Base-by-base conservation (phyloP, 2,329 filamentous ascomycete genomes). In the Xylariaceae sp. region DNA sequence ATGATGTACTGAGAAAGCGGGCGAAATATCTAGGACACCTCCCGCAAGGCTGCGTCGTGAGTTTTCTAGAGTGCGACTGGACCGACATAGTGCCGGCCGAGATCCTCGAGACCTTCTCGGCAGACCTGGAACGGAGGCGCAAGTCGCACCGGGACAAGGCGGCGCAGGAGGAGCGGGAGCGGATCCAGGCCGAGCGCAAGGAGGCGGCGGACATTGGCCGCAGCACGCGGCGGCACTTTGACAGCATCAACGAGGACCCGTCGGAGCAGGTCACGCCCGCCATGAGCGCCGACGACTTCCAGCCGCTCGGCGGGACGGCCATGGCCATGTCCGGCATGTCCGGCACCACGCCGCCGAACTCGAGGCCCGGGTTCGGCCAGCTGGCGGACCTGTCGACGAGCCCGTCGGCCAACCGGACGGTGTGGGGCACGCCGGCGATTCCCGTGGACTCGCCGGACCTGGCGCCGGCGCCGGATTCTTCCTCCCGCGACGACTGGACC, bases 11-110 rank as follows among this genome's bases (percentile, higher is more conserved):
- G 33, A 77, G 89, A 29, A 88, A 83, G 53, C 76, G 87, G 19
- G 80, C 85, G 35, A 94, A 92, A 55, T 95, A 94, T 45, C 71
- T 95, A 3, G 77, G 77, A 1, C 89, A 95, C 57, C 69, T 95
- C 5, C 89, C 89, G 0, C 79, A 83, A 32, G 89, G 89, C n/a
- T 94, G 88, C 55, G 82, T 94, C 45, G 84, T 95, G 26, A 87
- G 73, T 45, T 94, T 94, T 50, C 60, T 95, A 1, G 89, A 95
- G 60, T 95, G 89, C 52, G 88, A 95, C 56, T 95, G 89, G 89
- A 88, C 85, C 3, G 88, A 94, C 45, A 84, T 92, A 23, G 84
- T 95, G 5, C 72, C 78, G 3, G 69, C 78, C 1, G 80, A 85
- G 32, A 72, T 85, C 3, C 65, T 95, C n/a, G 77, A 77, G 24